Percentiles rank a stretch among this genome's conserved stretches.
Conservation (phyloP, 768 basidiomycete genomes). For the Gloeostereum incarnatum region DNA sequence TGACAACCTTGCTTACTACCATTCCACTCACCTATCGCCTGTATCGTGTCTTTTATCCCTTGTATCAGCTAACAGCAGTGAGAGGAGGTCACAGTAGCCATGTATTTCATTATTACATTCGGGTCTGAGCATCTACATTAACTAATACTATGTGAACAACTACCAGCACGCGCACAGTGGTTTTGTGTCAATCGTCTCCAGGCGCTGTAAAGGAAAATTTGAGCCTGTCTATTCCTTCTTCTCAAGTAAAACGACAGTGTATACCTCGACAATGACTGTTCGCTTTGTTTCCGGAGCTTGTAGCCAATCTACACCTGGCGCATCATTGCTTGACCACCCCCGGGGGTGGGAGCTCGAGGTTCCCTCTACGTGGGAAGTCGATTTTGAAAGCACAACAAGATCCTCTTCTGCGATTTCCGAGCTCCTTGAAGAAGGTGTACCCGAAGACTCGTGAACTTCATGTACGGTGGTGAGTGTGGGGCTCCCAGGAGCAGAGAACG, state of each 20-base stretch:
- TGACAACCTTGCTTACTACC: slow-evolving; percentile 3
- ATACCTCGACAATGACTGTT: slow-evolving; percentile 66
- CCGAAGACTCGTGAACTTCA: too few relatives aligned
- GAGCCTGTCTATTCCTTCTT: slow-evolving; percentile 1
- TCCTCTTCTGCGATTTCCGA: slow-evolving; percentile 62
- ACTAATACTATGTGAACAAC: slow-evolving; percentile 2
- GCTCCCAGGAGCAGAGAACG: slow-evolving; percentile 51
- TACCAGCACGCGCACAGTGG: slow-evolving; percentile 72
- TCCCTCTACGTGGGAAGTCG: slow-evolving; percentile 60
- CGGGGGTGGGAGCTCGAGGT: slow-evolving; percentile 24
- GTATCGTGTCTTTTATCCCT: too few relatives aligned
- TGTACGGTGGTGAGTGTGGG: slow-evolving; percentile 50
- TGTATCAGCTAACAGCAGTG: too few relatives aligned
- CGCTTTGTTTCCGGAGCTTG: slow-evolving; percentile 35
- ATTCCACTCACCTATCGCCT: too few relatives aligned
- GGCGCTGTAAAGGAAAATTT: slow-evolving; percentile 34
- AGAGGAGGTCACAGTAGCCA: too few relatives aligned
- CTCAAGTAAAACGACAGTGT: background rate
- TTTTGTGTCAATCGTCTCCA: slow-evolving; percentile 62
- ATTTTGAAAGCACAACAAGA: slow-evolving; percentile 66
- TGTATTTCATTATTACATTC: too few relatives aligned
- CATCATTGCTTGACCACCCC: slow-evolving; percentile 20
- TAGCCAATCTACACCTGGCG: slow-evolving; percentile 38
- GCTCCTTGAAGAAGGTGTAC: slow-evolving; percentile 37
- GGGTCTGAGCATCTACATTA: background rate